phyloP scores from a whole-genome alignment of 805 yeast genomes.

The Ogataea henricii region DNA sequence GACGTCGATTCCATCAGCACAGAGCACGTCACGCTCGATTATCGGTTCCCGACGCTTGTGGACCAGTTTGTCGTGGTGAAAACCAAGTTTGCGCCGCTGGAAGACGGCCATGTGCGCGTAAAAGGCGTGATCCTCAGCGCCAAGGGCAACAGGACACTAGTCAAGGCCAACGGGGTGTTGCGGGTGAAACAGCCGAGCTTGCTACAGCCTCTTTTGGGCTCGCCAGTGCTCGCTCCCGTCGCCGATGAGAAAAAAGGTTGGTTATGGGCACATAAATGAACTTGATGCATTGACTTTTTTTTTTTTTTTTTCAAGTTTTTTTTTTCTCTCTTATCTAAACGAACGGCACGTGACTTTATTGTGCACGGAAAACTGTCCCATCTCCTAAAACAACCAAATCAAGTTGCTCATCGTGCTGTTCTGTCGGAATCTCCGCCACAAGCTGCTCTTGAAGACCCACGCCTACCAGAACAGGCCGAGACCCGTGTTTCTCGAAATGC shows the following conservation, averaged over 20 bases:
- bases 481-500: constrained; percentile 38
- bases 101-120: constrained; percentile 42
- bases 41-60: constrained; percentile 74
- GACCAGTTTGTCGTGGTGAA: constrained; percentile 73
- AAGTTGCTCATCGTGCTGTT: constrained; percentile 62
- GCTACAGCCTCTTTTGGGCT: no score
- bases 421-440: constrained; percentile 44
- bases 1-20: constrained; percentile 47
- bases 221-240: no score
- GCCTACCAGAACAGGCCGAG: constrained; percentile 54
- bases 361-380: constrained; percentile 12
- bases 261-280: constrained; percentile 7
- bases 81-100: constrained; percentile 40
- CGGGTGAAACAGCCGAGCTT: constrained; percentile 9
- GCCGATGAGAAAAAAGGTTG: constrained; percentile 6
- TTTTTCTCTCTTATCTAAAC: background rate
- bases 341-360: no score
- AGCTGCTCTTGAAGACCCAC: constrained; percentile 68
- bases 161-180: constrained; percentile 55
- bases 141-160: constrained; percentile 51
- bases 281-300: no score
- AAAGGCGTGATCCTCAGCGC: constrained; percentile 55
- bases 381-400: constrained; percentile 52
- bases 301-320: background rate
- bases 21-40: constrained; percentile 49